Evolutionary conservation across 352 stramenopile species (phyloP).

Genomic region (Phytopythium kandeliae): DNA sequence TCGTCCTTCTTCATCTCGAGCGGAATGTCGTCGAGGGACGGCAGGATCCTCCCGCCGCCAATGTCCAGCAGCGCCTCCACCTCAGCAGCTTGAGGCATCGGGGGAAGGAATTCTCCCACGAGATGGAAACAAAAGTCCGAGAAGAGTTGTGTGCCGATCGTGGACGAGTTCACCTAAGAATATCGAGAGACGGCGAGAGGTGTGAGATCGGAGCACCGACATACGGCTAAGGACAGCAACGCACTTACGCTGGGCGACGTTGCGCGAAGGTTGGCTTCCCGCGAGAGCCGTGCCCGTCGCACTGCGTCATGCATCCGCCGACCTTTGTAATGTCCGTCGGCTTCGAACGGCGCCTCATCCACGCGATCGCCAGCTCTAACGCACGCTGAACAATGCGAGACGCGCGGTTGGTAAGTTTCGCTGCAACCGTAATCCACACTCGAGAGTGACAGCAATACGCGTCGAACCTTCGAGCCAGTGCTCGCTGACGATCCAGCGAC

Average conservation of each 20-base stretch:
- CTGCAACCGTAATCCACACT: not conserved
- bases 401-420: not conserved
- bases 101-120: conserved; percentile 67
- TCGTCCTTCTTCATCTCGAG: conserved; percentile 43
- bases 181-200: not conserved
- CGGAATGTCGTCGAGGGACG: conserved; percentile 43
- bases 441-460: no score
- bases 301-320: conserved; percentile 41
- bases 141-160: conserved; percentile 70
- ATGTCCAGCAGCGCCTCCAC: conserved; percentile 66
- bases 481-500: conserved; percentile 82
- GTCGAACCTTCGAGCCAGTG: conserved; percentile 67
- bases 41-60: conserved; percentile 51
- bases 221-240: not conserved
- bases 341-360: conserved; percentile 48
- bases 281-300: conserved; percentile 31
- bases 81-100: conserved; percentile 63
- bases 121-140: conserved; percentile 63
- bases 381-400: conserved; percentile 27
- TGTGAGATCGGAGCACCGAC: not conserved
- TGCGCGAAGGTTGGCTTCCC: conserved; percentile 32
- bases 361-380: conserved; percentile 24
- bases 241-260: conserved; percentile 16
- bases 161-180: conserved; percentile 16
- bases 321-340: conserved; percentile 56